A percentile compares a stretch with the other conserved stretches of the same genome.
phyloP scores from a whole-genome alignment of 805 yeast genomes.

The Cyberlindnera bimundalis region DNA sequence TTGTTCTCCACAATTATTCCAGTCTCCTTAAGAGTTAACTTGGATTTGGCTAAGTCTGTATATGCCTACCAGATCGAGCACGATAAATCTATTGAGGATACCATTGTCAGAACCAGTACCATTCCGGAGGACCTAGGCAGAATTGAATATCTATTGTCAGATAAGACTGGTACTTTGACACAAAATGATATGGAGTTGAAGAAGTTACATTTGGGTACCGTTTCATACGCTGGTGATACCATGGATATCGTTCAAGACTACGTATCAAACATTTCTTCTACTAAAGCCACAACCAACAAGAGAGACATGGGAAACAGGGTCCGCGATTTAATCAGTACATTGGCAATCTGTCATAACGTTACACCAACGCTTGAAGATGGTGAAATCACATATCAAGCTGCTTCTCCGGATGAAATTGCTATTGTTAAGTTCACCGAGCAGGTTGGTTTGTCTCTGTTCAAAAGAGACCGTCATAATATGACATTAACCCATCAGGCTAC shows the following conservation, averaged over 20 bases:
- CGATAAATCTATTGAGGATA: conserved; percentile 74
- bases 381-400: conserved; percentile 84
- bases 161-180: conserved; percentile 96
- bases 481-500: conserved; percentile 62
- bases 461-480: conserved; percentile 78
- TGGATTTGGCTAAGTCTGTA: conserved; percentile 93
- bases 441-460: conserved; percentile 77
- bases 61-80: conserved; percentile 94
- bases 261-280: conserved; percentile 35
- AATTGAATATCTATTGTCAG: conserved; percentile 86
- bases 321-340: conserved; percentile 72
- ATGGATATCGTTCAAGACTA: conserved; percentile 82
- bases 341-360: conserved; percentile 96
- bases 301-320: conserved; percentile 75
- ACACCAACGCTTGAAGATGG: conserved; percentile 89
- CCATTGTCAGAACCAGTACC: conserved; percentile 94
- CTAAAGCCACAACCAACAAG: conserved; percentile 36
- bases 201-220: conserved; percentile 87
- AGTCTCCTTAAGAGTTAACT: conserved; percentile 88
- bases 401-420: conserved; percentile 98
- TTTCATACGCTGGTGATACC: conserved; percentile 88
- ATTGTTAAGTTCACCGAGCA: conserved; percentile 87
- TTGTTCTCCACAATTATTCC: conserved; percentile 95
- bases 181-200: conserved; percentile 98
- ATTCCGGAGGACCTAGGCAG: conserved; percentile 98